Percentiles rank a stretch among this genome's conserved stretches.
Conservation (phyloP, 768 basidiomycete genomes). For the Boletellus ananiceps region DNA sequence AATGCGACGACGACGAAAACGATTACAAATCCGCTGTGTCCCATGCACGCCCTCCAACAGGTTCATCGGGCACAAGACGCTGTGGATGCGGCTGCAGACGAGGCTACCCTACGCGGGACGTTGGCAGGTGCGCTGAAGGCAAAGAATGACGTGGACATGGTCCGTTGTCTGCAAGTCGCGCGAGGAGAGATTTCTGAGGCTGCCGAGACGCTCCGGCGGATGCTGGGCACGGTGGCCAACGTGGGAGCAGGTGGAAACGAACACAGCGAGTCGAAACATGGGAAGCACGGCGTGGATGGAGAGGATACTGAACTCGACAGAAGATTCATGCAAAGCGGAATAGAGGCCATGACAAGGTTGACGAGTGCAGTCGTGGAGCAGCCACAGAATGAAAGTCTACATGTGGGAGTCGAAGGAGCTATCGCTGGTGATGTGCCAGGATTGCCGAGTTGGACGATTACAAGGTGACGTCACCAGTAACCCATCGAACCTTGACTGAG, state of each 20-base stretch:
- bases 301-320: slow-evolving; percentile 35
- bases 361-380: slow-evolving; percentile 30
- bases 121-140: slow-evolving; percentile 13
- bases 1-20: not conserved
- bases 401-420: not conserved
- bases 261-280: not conserved
- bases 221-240: not conserved
- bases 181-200: slow-evolving; percentile 23
- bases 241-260: not conserved
- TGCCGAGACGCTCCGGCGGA: slow-evolving; percentile 20
- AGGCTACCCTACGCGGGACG: slow-evolving; percentile 19
- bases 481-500: not conserved
- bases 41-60: slow-evolving; percentile 14
- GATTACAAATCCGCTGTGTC: not conserved
- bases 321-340: slow-evolving; percentile 68
- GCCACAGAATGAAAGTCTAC: not conserved
- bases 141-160: slow-evolving; percentile 17
- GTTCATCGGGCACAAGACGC: slow-evolving; percentile 22
- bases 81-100: slow-evolving; percentile 20
- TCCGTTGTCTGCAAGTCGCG: slow-evolving; percentile 21
- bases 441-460: slow-evolving; percentile 76
- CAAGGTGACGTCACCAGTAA: slow-evolving; percentile 36
- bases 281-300: not conserved
- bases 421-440: slow-evolving; percentile 11
- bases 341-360: slow-evolving; percentile 65